These are phyloP conservation scores for Pelargonium australe DNA, from an alignment of 441 rosid species.

Conservation along the genomic window DNA sequence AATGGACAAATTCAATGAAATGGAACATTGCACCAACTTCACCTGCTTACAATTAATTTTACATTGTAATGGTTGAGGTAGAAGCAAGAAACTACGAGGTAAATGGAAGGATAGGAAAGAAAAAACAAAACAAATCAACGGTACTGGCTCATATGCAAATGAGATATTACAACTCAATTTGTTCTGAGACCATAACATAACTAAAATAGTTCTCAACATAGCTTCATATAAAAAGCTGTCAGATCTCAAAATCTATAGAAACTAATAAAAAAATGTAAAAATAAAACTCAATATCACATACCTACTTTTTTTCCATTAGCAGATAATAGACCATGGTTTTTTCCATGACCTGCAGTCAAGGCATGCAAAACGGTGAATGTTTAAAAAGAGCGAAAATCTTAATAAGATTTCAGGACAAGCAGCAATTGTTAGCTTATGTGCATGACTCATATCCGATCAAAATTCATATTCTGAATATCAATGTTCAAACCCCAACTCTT, in stretches of 20 bases:
- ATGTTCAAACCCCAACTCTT: too few relatives aligned
- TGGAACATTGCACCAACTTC: too few relatives aligned
- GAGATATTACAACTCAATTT: background rate
- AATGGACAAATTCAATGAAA: too few relatives aligned
- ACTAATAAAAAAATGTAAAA: background rate
- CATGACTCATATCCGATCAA: conserved; percentile 3
- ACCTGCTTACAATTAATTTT: too few relatives aligned
- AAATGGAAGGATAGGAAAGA: too few relatives aligned
- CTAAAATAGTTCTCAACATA: background rate
- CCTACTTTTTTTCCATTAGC: conserved; percentile 30
- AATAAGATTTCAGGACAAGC: conserved; percentile 23
- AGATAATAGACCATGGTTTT: conserved; percentile 31
- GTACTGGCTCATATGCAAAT: background rate
- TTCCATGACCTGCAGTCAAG: conserved; percentile 47
- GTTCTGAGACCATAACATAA: background rate
- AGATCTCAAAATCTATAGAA: background rate
- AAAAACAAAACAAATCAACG: too few relatives aligned
- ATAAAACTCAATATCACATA: conserved; percentile 24
- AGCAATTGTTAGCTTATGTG: conserved; percentile 15
- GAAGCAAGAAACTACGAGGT: too few relatives aligned
- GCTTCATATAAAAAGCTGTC: background rate
- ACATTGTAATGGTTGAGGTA: too few relatives aligned
- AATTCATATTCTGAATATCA: background rate
- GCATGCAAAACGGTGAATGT: conserved; percentile 30
- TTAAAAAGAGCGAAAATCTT: conserved; percentile 15